Base-by-base conservation (phyloP, 768 basidiomycete genomes). In the Mycena vitilis region DNA sequence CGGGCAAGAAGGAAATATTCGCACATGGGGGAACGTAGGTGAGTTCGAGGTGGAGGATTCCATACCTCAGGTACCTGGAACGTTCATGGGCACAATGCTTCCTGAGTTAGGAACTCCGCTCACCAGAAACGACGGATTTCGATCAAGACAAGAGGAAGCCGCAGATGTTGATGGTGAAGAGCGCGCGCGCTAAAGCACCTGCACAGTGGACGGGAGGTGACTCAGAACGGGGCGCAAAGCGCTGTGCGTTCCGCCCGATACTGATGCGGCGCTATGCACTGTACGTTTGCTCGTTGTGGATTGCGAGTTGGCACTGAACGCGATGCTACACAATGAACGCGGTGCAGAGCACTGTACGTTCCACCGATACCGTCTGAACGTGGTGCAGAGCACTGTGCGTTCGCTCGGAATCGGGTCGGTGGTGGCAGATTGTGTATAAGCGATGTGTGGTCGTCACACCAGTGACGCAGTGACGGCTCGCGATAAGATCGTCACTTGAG, bases 381-480 rank as follows among this genome's bases (percentile, higher is more conserved):
- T 38, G 49, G 66, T 68, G 66, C 60, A 57, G 44, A 52, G 65
- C 65, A 66, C 65, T 66, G 65, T 60, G 54, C 58, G 65, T 66
- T 60, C 38, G 45, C n/a, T 34, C 57, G 42, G 37, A 44, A 56
- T 44, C 8, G 52, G 48, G 40, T 51, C 15, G 52, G 52, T 60
- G 44, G 58, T 54, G 45, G n/a, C 6, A 8, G 37, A n/a, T 25
- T 25, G 22, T 49, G 30, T 30, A 30, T 30, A 37, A 51, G n/a
- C 16, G 51, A 49, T 25, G 22, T 49, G 23, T 36, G 51, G 60
- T 60, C 52, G 59, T 60, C 42, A 66, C 51, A 11, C 23, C n/a
- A n/a, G n/a, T n/a, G n/a, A 34, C 30, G 53, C 16, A 37, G 49
- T 51, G 44, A 53, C 23, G n/a, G 23, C 48, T 23, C 22, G 22